Evolutionary conservation across 1,139 yeast species (phyloP).

Genomic region (Kodamaea derodonti): DNA sequence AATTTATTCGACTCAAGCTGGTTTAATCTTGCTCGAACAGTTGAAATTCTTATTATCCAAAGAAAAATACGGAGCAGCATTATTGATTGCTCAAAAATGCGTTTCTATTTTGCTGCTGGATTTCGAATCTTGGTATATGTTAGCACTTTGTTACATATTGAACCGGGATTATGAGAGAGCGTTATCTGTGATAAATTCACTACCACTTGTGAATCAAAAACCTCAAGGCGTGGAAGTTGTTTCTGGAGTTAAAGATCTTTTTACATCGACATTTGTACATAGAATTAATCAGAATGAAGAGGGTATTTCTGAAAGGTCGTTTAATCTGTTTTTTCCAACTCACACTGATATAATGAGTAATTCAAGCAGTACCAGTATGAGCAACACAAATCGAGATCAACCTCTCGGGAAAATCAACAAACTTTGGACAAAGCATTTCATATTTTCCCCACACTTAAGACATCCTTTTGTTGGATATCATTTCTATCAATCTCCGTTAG

Average conservation of each 20-base stretch:
- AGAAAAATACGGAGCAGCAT: slow-evolving; percentile 23
- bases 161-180: slow-evolving; percentile 29
- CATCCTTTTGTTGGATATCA: slow-evolving; percentile 36
- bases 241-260: slow-evolving; percentile 31
- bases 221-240: slow-evolving; percentile 17
- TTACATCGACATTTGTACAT: slow-evolving; percentile 22
- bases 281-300: slow-evolving; percentile 21
- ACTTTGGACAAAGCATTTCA: slow-evolving; percentile 32
- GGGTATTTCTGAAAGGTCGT: slow-evolving; percentile 29
- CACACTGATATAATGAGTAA: slow-evolving; percentile 16
- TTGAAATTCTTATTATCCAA: slow-evolving; percentile 35
- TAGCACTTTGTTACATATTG: slow-evolving; percentile 33
- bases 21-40: slow-evolving; percentile 37
- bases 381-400: neutral
- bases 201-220: slow-evolving; percentile 25
- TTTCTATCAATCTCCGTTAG: slow-evolving; percentile 36
- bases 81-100: slow-evolving; percentile 28
- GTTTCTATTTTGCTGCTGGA: slow-evolving; percentile 38
- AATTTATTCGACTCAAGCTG: slow-evolving; percentile 30
- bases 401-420: slow-evolving; percentile 27
- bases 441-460: slow-evolving; percentile 28
- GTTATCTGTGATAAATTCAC: slow-evolving; percentile 30
- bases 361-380: neutral
- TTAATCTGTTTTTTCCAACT: slow-evolving; percentile 30
- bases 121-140: slow-evolving; percentile 39